Conservation (phyloP, 768 basidiomycete genomes). For the Lentinula edodes region DNA sequence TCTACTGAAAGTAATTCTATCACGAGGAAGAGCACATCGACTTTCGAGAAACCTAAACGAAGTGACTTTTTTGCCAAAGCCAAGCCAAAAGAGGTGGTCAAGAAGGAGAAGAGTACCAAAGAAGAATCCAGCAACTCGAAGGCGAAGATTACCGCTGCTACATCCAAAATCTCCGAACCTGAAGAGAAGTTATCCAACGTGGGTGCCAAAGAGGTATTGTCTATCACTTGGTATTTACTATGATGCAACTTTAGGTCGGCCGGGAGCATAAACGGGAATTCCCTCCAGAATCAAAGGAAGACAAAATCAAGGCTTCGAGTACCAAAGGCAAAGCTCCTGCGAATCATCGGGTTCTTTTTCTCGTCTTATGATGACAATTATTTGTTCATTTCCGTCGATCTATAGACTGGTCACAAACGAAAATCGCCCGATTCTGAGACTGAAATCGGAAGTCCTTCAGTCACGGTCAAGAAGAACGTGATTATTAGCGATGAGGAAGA, state of each 20-base stretch:
- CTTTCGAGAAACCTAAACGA: conserved; percentile 16
- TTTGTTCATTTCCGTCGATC: conserved; percentile 4
- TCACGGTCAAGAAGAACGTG: conserved; percentile 40
- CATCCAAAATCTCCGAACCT: background rate
- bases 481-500: conserved; percentile 64
- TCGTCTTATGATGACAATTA: background rate
- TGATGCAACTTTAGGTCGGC: background rate
- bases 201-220: background rate
- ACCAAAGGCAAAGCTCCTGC: background rate
- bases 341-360: background rate
- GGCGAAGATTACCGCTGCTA: background rate
- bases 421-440: conserved; percentile 35
- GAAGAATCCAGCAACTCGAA: background rate
- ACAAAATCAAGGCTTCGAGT: conserved; percentile 2
- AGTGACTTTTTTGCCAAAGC: conserved; percentile 15
- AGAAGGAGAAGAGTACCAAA: conserved; percentile 3
- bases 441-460: conserved; percentile 20
- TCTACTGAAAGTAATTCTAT: background rate
- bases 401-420: conserved; percentile 30
- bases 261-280: conserved; percentile 1
- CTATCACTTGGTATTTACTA: background rate
- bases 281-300: conserved; percentile 7
- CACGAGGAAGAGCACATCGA: conserved; percentile 17
- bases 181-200: background rate
- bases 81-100: conserved; percentile 17